phyloP scores from a whole-genome alignment of 179 eudicot genomes.

The Amaranthus tricolor region DNA sequence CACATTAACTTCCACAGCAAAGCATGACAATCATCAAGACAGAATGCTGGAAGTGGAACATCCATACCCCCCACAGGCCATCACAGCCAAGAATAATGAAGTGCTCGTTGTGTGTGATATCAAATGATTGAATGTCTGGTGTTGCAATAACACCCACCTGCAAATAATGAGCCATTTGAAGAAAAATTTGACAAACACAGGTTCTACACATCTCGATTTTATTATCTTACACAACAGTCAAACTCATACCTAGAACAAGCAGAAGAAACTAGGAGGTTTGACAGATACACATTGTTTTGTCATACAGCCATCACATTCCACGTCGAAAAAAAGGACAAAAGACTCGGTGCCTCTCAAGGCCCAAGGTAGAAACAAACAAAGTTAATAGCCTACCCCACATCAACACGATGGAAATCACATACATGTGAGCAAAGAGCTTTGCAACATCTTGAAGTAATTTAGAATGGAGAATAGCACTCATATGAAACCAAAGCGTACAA shows the following conservation, averaged over 20 bases:
- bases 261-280: not conserved
- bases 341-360: not conserved
- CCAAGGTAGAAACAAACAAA: not conserved
- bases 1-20: not conserved
- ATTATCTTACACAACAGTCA: not conserved
- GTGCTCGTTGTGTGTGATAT: constrained; percentile 66
- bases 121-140: constrained; percentile 81
- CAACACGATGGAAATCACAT: not conserved
- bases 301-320: not conserved
- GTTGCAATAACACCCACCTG: constrained; percentile 87
- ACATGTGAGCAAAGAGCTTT: not conserved
- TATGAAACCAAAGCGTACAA: not conserved
- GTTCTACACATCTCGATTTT: not conserved
- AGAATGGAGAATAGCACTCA: not conserved
- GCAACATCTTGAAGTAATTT: not conserved
- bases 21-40: constrained; percentile 6
- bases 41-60: not conserved
- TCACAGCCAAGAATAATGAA: constrained; percentile 90
- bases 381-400: not conserved
- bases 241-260: not conserved
- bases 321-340: not conserved
- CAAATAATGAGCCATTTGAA: constrained; percentile 28
- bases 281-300: not conserved
- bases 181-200: not conserved
- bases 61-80: constrained; percentile 92